Conservation (phyloP, 2,329 filamentous ascomycete species). For the Periconia sp. region DNA sequence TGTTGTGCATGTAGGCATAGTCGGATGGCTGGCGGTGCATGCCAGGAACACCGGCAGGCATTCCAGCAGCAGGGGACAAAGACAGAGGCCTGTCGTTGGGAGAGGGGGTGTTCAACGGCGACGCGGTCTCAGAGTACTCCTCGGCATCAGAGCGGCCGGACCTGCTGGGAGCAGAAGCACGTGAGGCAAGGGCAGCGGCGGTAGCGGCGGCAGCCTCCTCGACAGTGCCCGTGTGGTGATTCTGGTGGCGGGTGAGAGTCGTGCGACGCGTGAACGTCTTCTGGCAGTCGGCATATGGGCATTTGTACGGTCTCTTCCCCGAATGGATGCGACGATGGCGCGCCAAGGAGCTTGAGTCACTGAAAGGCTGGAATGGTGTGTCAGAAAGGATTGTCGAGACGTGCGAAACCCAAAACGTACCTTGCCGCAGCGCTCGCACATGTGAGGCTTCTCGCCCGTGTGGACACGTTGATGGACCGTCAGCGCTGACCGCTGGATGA, state of each 20-base stretch:
- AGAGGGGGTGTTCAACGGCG: conserved; percentile 80
- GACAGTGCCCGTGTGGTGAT: conserved; percentile 92
- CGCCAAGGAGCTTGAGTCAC: conserved; percentile 92
- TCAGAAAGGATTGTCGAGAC: too few relatives aligned
- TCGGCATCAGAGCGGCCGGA: conserved; percentile 72
- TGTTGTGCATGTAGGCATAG: conserved; percentile 78
- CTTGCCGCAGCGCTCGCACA: conserved; percentile 96
- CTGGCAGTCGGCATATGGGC: conserved; percentile 94
- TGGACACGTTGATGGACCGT: conserved; percentile 96
- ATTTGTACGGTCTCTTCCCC: conserved; percentile 95
- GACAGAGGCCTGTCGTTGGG: conserved; percentile 80
- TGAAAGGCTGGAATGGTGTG: conserved; percentile 75
- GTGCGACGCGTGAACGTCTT: conserved; percentile 98
- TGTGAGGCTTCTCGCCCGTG: conserved; percentile 97
- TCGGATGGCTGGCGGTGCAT: conserved; percentile 73
- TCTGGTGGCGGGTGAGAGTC: conserved; percentile 92
- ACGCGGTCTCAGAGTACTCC: conserved; percentile 72
- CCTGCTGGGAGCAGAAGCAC: conserved; percentile 52
- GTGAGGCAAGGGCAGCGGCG: conserved; percentile 77
- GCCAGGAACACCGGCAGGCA: conserved; percentile 66
- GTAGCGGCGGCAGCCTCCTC: conserved; percentile 92
- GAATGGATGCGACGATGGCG: conserved; percentile 94
- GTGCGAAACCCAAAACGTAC: conserved; percentile 56
- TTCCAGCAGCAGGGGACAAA: conserved; percentile 78
- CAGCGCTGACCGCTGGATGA: conserved; percentile 94